phyloP scores from a whole-genome alignment of 2,329 filamentous ascomycete species.

The Rutstroemia sydowiana region DNA sequence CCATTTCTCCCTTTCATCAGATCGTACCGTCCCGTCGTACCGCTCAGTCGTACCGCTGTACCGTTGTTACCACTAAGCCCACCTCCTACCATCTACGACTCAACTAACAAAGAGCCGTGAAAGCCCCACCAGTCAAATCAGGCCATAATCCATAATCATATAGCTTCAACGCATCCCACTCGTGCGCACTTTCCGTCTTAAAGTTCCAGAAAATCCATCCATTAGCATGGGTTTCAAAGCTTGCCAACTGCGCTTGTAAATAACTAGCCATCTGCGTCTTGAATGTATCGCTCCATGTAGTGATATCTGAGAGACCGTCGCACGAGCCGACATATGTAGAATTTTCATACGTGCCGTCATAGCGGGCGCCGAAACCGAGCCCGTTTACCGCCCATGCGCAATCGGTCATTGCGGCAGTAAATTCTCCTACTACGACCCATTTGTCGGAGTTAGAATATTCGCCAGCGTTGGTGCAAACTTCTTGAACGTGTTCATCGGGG shows the following conservation, averaged over 20 bases:
- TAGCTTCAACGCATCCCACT: conserved; percentile 46
- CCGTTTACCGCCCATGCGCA: conserved; percentile 48
- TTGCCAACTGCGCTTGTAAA: conserved; percentile 47
- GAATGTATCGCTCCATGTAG: conserved; percentile 33
- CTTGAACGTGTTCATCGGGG: conserved; percentile 45
- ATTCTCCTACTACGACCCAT: conserved; percentile 62
- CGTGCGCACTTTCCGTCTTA: conserved; percentile 45
- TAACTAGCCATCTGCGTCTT: conserved; percentile 42
- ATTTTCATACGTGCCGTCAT: conserved; percentile 45
- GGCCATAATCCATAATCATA: conserved; percentile 46
- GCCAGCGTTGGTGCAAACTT: conserved; percentile 46
- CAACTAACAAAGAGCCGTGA: background rate
- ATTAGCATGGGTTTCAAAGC: conserved; percentile 42
- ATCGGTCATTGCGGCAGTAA: conserved; percentile 60
- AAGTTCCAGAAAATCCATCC: conserved; percentile 55
- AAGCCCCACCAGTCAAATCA: conserved; percentile 20
- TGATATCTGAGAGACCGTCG: conserved; percentile 43
- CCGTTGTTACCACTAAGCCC: too few relatives aligned
- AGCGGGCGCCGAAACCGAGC: conserved; percentile 49
- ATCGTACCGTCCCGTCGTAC: too few relatives aligned
- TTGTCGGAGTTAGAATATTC: conserved; percentile 49
- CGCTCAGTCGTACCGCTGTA: too few relatives aligned
- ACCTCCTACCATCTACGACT: too few relatives aligned
- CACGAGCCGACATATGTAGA: conserved; percentile 47
- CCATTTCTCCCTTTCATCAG: too few relatives aligned